Base-by-base conservation (phyloP, 352 stramenopile species). In the Pythium rishiriense region DNA sequence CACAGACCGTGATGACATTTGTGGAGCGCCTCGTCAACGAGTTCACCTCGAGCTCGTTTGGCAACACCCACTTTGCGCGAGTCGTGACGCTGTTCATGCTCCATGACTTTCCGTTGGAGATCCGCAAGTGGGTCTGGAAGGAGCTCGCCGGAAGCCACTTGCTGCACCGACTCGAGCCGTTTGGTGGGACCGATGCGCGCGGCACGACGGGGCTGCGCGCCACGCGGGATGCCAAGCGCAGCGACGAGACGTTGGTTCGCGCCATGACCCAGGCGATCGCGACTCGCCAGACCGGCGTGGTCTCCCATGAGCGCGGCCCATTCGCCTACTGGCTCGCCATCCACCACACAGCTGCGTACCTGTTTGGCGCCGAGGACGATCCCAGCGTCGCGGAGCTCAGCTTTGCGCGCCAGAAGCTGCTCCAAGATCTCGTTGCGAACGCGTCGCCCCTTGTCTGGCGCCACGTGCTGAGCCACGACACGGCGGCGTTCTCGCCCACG, bases 101-200 rank as follows among this genome's bases (percentile, higher is more conserved):
- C 17, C 70, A 69, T 4, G 83, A 90, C 49, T 89, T 91, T 39
- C 75, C 82, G 29, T 29, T 81, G 11, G 66, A 63, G n/a, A 42
- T 89, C 15, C 80, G 81, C 26, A 83, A 79, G 42, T 88, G 75
- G 50, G 72, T 91, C 29, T 93, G 84, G 84, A 88, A 87, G 58
- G 83, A 93, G 64, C 67, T 93, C 0, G 59, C 78, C 11, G 78
- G 71, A 19, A 78, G 70, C 14, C 78, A 74, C 31, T 46, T 88
- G 58, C 59, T 92, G 25, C 76, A 88, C 54, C 68, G 68, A 10
- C 76, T 90, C 10, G 60, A 70, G 22, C 65, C 75, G 10, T 84
- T 91, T 35, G 56, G 37, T 15, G 63, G 56, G 0, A 45, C 15
- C 1, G 58, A 79, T 41, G 64, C 61, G 1, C 60, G 64, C 1